Conservation (phyloP, 352 stramenopile species). For the Aphanomyces stellatus region DNA sequence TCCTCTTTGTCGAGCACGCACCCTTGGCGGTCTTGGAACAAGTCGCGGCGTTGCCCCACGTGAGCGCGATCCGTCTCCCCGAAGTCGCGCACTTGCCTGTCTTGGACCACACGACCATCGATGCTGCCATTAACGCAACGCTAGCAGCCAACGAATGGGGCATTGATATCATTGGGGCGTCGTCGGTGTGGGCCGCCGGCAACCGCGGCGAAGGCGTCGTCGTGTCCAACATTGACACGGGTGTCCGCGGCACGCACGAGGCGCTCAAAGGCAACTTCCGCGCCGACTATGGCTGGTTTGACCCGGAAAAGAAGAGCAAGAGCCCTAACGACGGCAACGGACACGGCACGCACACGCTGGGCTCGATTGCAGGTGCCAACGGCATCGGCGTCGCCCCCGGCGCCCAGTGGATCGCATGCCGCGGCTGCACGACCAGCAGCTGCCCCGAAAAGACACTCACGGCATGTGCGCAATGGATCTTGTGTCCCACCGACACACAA, state of each 20-base stretch:
- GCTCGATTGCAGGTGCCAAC: not conserved
- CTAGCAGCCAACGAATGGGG: constrained; percentile 22
- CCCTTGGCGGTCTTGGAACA: not conserved
- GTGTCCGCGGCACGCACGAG: not conserved
- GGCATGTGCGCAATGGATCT: not conserved
- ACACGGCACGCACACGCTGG: not conserved
- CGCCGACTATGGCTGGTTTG: not conserved
- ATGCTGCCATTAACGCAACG: not conserved
- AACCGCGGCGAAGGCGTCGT: not conserved
- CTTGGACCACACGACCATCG: not conserved
- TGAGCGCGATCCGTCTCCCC: not conserved
- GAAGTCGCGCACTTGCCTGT: not conserved
- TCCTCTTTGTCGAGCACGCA: not conserved
- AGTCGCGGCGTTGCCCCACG: not conserved
- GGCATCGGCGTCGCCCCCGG: not conserved
- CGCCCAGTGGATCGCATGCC: not conserved
- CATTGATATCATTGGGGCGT: not conserved
- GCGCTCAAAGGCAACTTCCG: not conserved
- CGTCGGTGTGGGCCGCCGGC: not conserved
- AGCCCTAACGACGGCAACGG: not conserved
- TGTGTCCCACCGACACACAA: constrained; percentile 28
- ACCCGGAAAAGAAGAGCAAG: not conserved
- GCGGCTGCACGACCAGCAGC: not conserved
- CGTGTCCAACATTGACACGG: not conserved
- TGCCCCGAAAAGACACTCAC: not conserved